A percentile compares a stretch with the other conserved stretches of the same genome.
Conservation (phyloP, 768 basidiomycete species). For the Suillus variegatus region DNA sequence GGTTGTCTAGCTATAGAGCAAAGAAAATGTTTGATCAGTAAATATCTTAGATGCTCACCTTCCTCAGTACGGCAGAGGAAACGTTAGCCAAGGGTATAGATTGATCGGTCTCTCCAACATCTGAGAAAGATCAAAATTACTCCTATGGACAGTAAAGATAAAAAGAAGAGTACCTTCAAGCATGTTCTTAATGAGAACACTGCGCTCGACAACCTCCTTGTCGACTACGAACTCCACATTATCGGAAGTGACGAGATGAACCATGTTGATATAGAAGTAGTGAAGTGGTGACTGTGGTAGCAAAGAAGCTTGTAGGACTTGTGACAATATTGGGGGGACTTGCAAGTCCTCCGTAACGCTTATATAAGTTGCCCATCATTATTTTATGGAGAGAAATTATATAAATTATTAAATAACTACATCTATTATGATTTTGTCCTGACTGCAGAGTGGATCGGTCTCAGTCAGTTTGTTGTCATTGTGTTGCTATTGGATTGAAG, state of each 20-base stretch:
- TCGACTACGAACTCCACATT: conserved; percentile 94
- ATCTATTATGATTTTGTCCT: not conserved
- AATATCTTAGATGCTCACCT: conserved; percentile 48
- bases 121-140: conserved; percentile 39
- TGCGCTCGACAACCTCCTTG: conserved; percentile 92
- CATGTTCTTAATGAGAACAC: conserved; percentile 99
- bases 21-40: not conserved
- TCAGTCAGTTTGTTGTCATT: not conserved
- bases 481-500: not conserved
- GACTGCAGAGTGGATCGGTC: not conserved
- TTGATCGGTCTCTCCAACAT: conserved; percentile 93
- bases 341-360: not conserved
- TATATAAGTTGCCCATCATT: not conserved
- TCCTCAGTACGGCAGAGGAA: conserved; percentile 89
- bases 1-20: too few relatives aligned
- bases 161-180: conserved; percentile 71
- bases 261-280: conserved; percentile 48
- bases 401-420: not conserved
- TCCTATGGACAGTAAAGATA: not conserved
- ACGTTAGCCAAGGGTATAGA: conserved; percentile 95
- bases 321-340: not conserved
- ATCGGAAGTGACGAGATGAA: conserved; percentile 91
- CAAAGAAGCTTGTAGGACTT: not conserved
- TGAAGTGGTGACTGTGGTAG: not conserved
- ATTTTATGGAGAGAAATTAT: not conserved